Percentiles rank a stretch among this genome's conserved stretches.
Conservation (phyloP, 2,329 filamentous ascomycete genomes). For the Botryotinia globosa region DNA sequence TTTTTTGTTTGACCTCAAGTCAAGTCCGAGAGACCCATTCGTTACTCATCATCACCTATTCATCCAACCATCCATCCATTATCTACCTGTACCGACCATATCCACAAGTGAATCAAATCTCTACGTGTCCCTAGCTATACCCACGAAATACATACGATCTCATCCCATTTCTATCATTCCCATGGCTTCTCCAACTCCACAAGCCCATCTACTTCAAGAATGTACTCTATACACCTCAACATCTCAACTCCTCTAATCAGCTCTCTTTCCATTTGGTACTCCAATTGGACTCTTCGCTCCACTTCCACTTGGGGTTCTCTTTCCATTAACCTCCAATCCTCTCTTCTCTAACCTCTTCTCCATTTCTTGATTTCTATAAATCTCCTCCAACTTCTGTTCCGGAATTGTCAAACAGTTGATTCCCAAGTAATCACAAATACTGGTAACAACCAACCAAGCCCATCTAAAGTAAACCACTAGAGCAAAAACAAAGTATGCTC, state of each 20-base stretch:
- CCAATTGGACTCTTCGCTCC: conserved; percentile 27
- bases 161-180: neutral
- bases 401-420: conserved; percentile 94
- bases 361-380: conserved; percentile 21
- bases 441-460: conserved; percentile 86
- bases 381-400: conserved; percentile 46
- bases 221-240: neutral
- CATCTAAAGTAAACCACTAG: conserved; percentile 86
- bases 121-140: neutral
- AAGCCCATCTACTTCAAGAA: neutral
- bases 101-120: neutral
- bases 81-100: neutral
- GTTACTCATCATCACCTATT: conserved; percentile 2
- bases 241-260: conserved; percentile 26
- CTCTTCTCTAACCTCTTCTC: conserved; percentile 27
- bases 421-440: conserved; percentile 86
- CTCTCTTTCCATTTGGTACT: conserved; percentile 31
- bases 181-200: neutral
- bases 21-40: neutral
- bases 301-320: conserved; percentile 29
- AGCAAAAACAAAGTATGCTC: conserved; percentile 80
- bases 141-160: neutral
- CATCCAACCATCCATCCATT: neutral
- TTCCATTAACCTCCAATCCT: conserved; percentile 10
- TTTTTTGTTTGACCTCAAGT: neutral